A percentile compares a stretch with the other conserved stretches of the same genome.
Conservation (phyloP, 129 eudicot species). For the Rutidosis leptorrhynchoides region DNA sequence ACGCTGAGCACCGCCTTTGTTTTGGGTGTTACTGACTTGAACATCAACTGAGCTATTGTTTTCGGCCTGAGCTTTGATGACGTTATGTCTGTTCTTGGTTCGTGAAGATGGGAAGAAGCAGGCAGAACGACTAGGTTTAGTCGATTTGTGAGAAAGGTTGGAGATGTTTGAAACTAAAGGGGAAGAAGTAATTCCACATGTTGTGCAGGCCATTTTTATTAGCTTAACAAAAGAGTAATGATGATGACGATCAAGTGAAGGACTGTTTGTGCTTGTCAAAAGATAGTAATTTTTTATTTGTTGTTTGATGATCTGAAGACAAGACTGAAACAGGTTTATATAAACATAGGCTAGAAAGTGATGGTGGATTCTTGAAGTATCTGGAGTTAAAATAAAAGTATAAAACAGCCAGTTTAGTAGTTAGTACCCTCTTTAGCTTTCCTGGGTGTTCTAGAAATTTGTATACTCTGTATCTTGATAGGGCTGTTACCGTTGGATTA, state of each 20-base stretch:
- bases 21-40: constrained; percentile 27
- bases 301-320: neutral
- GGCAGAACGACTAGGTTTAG: constrained; percentile 34
- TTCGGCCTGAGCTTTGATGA: constrained; percentile 46
- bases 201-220: constrained; percentile 24
- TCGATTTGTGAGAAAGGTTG: constrained; percentile 15
- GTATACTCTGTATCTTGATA: neutral
- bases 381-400: neutral
- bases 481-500: too few species aligned
- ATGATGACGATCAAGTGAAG: neutral
- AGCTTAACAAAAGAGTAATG: neutral
- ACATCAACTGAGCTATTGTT: constrained; percentile 51
- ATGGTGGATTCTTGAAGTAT: constrained; percentile 24
- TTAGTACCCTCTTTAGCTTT: constrained; percentile 20
- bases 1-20: constrained; percentile 4
- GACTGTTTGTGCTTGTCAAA: neutral
- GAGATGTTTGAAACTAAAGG: constrained; percentile 25
- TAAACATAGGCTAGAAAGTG: constrained; percentile 14
- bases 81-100: constrained; percentile 2
- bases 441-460: constrained; percentile 29
- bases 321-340: constrained; percentile 3
- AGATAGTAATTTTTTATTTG: neutral
- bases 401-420: neutral
- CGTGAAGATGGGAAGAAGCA: constrained; percentile 34
- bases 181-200: constrained; percentile 18